Evolutionary conservation across 805 yeast genomes (phyloP), one percentile per base, ranked within the genome.

Genomic region (Candida wancherniae): DNA sequence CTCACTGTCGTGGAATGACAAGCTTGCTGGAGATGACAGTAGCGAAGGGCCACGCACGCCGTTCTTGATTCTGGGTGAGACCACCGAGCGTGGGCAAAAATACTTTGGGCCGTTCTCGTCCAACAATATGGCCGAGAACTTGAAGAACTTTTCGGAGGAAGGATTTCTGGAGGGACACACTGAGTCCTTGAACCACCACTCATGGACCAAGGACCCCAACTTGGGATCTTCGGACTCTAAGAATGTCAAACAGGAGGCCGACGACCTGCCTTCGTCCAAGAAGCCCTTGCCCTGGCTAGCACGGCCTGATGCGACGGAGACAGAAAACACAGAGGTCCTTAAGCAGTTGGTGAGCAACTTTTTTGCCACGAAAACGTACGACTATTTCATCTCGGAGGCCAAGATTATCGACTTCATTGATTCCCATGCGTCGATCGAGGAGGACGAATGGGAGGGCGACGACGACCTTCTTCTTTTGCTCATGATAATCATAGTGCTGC

Each of bases 71-170:
- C 34, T 52, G 6, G 67, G 67, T 3, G 67, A 61, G 39, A 58
- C 65, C 14, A 50, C 62, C 15, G 68, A 63, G 39, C 31, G 43
- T 11, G 69, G 67, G 19, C 61, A 58, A 18, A 68, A 67, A 34
- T 72, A 65, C 40, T 72, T 69, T 43, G 76, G 76, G 0, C 76
- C 77, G 1, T 70, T 63, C 36, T 67, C 73, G n/a, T 59, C 70
- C 5, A 51, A 55, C 23, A 70, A 55, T 42, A 71, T 71, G 76
- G 61, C 69, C 22, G 63, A 64, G 20, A 47, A 60, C 2, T 53
- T 62, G 26, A 33, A 29, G 19, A 32, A 30, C 25, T 34, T 31
- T 17, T 19, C 28, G 25, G 33, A 30, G 19, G 25, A 29, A 11
- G 6, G 14, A 10, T 11, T 8, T 4, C 15, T 19, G 8, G 22